Base-by-base conservation (phyloP, 805 yeast species). In the Yamadazyma laniorum region DNA sequence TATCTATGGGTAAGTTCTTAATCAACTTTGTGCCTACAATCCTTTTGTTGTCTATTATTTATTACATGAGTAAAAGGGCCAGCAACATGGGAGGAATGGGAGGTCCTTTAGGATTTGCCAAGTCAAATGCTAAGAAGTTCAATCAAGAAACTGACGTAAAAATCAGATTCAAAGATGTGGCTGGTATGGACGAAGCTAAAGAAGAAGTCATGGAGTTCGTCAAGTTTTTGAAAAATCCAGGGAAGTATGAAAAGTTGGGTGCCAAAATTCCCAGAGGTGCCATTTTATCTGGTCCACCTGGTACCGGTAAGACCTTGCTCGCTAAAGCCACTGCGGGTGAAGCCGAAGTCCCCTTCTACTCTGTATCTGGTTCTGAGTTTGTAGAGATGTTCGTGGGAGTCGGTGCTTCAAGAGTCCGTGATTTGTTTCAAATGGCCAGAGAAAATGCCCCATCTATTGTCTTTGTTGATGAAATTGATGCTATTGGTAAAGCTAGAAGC, bases 341-440 rank as follows among this genome's bases (percentile, higher is more conserved):
- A 60, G 96, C 96, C 2, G 93, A 87, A 35, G 97, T 89, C 35
- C 96, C 97, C 18, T 89, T 89, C 59, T 80, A 80, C 48, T 82
- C 93, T 16, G 96, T 89, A 5, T 84, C 95, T 1, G 96, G 96
- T 52, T 87, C 96, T 11, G 96, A 89, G 59, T 89, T 89, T 50
- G 95, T 88, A n/a, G 96, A 89, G 61, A 89, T 89, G 96, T 89
- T 86, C 70, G 95, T 86, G 15, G 96, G 96, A 65, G 96, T 89
- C 18, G 96, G 96, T 67, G 96, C 96, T 3, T 82, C 91, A 3
- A 76, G 97, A 61, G 97, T 89, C 29, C 85, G 97, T 60, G 96
- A 90, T 56, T 72, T 89, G 55, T 89, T 89, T 67, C 82, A 84
- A 56, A 85, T 86, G 32, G 97, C 96, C 13, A 75, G 95, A 54